Conservation (phyloP, 2,329 filamentous ascomycete species). For the Penicillium paneum region DNA sequence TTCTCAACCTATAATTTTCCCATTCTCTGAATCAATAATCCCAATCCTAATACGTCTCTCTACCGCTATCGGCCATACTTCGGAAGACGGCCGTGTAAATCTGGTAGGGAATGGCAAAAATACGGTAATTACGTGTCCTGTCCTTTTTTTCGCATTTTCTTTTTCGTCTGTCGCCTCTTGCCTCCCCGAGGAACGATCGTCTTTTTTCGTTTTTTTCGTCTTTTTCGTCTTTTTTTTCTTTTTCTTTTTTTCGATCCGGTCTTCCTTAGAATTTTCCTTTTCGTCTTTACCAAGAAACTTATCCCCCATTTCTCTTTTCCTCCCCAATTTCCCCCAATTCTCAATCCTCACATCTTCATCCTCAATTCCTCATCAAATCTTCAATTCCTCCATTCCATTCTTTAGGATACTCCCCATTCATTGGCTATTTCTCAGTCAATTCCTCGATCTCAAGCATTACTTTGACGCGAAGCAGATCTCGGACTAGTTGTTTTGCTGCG, state of each 20-base stretch:
- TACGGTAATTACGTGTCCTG: slow-evolving; percentile 6
- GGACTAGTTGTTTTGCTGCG: slow-evolving; percentile 33
- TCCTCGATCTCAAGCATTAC: slow-evolving; percentile 20
- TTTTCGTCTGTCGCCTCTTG: slow-evolving; percentile 21
- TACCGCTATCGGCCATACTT: slow-evolving; percentile 12
- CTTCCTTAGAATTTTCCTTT: slow-evolving; percentile 19
- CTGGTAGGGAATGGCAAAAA: not conserved
- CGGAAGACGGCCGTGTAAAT: slow-evolving; percentile 11
- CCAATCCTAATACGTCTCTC: not conserved
- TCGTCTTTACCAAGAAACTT: slow-evolving; percentile 8
- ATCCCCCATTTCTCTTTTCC: slow-evolving; percentile 11
- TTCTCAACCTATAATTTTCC: no score
- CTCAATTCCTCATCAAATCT: no score
- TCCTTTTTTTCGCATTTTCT: slow-evolving; percentile 4
- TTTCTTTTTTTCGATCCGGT: slow-evolving; percentile 17
- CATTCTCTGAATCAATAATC: no score
- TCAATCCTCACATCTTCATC: not conserved
- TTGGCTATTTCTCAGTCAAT: not conserved
- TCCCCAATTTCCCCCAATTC: slow-evolving; percentile 1
- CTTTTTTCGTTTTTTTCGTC: slow-evolving; percentile 19
- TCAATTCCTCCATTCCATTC: not conserved
- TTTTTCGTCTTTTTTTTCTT: slow-evolving; percentile 19
- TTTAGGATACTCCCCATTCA: no score
- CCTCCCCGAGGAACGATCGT: slow-evolving; percentile 26
- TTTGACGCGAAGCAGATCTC: slow-evolving; percentile 38